These are phyloP conservation scores for Colletotrichum sp. DNA, from an alignment of 2,329 filamentous ascomycete genomes.

Conservation along the genomic window DNA sequence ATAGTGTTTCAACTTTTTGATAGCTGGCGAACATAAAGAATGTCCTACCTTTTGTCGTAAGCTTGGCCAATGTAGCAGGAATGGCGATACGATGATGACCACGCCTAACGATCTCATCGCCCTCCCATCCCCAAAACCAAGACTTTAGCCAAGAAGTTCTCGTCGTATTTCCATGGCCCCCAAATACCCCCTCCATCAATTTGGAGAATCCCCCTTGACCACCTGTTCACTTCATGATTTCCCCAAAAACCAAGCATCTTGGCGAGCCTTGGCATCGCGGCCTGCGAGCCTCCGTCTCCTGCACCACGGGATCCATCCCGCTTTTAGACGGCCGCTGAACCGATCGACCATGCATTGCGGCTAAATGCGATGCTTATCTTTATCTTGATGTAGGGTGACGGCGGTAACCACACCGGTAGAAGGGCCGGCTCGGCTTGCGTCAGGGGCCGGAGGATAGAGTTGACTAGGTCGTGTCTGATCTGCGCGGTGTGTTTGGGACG, in stretches of 20 bases:
- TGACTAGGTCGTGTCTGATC: background rate
- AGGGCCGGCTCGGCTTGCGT: background rate
- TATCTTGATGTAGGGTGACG: background rate
- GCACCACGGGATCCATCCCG: background rate
- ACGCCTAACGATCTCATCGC: background rate
- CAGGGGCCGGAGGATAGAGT: background rate
- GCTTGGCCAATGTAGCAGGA: no score
- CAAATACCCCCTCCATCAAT: background rate
- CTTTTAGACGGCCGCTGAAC: background rate
- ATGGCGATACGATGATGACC: no score
- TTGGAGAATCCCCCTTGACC: background rate
- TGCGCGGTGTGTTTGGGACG: background rate
- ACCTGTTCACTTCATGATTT: background rate
- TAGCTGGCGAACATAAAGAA: no score
- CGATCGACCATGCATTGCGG: background rate
- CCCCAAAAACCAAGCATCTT: constrained; percentile 13
- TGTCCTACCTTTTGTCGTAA: no score
- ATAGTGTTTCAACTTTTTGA: background rate
- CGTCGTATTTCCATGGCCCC: background rate
- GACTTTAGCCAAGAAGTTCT: background rate
- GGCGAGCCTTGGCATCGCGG: constrained; percentile 14
- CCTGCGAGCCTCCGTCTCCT: background rate
- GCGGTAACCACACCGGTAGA: background rate
- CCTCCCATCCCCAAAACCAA: background rate
- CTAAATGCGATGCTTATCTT: constrained; percentile 2